A percentile compares a stretch with the other conserved stretches of the same genome.
phyloP scores from a whole-genome alignment of 768 basidiomycete genomes.

The Macrolepiota fuliginosa region DNA sequence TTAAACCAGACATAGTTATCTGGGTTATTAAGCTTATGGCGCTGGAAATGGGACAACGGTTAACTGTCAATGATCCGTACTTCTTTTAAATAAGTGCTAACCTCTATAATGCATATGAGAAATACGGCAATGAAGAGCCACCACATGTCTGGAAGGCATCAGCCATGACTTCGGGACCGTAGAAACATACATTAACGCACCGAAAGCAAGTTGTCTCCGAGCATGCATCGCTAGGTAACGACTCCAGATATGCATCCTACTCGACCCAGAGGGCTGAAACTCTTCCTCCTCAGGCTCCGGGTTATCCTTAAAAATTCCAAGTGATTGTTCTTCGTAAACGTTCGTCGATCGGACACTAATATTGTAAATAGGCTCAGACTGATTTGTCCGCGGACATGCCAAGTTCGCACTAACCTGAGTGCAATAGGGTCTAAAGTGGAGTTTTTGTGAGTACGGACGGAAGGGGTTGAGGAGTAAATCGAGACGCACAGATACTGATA shows the following conservation, averaged over 20 bases:
- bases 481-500: conserved; percentile 69
- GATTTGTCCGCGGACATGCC: neutral
- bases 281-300: conserved; percentile 47
- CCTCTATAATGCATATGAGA: conserved; percentile 92
- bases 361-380: neutral
- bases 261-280: conserved; percentile 39
- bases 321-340: conserved; percentile 90
- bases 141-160: conserved; percentile 79
- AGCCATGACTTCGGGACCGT: neutral
- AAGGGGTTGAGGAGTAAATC: conserved; percentile 4
- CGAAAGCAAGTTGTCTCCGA: conserved; percentile 87
- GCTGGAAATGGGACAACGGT: conserved; percentile 33
- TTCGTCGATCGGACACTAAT: conserved; percentile 85
- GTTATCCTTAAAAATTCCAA: conserved; percentile 71
- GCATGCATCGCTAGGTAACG: conserved; percentile 80
- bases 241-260: conserved; percentile 65
- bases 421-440: conserved; percentile 64
- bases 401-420: conserved; percentile 52
- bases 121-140: conserved; percentile 87
- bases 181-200: conserved; percentile 34
- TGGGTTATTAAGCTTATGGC: conserved; percentile 52
- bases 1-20: conserved; percentile 70
- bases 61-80: neutral
- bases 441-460: neutral
- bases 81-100: conserved; percentile 26